Evolutionary conservation across 192 early-diverging fungal species (phyloP), one percentile per base, ranked within the genome.

Genomic region (Coemansia guatemalensis): DNA sequence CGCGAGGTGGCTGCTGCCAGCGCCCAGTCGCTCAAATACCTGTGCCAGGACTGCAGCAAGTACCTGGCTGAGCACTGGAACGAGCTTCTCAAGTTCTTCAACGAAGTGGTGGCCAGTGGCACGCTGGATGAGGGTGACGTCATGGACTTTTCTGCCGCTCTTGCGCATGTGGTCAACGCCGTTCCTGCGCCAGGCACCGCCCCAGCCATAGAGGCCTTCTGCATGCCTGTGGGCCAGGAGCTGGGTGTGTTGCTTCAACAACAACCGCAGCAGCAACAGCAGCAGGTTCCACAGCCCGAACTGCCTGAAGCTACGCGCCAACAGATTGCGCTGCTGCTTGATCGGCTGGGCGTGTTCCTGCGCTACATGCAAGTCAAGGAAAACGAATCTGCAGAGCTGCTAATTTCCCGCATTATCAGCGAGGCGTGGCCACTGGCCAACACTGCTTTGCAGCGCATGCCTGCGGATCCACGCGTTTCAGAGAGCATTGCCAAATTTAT

Each of bases 41-140:
- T 99, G 32, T 95, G 94, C 79, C 88, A 93, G 59, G 91, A 93
- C 55, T 97, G 95, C 74, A 91, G 88, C 44, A 82, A 89, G 87
- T 84, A 85, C 26, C 59, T 98, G 49, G 80, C 95, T 20, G 84
- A 85, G 58, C 93, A 90, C 62, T 78, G 95, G 54, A 74, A 82
- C 24, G 88, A 93, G 62, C 81, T 98, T 25, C 91, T 95, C 62
- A 73, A 82, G 17, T 97, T 97, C 70, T 98, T 92, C 75, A 67
- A 88, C 39, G 86, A 86, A 25, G 85, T 90, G 4, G 70, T 59
- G 17, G 55, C 69, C 6, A 80, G 87, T 11, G 86, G 87, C 32
- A 86, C 82, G 33, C 69, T 96, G 9, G 85, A 86, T 20, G 81
- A 79, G 9, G 68, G 75, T 53, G 95, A 99, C 64, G 70, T 85